phyloP scores from a whole-genome alignment of 768 basidiomycete species.

The Collybia sp. region DNA sequence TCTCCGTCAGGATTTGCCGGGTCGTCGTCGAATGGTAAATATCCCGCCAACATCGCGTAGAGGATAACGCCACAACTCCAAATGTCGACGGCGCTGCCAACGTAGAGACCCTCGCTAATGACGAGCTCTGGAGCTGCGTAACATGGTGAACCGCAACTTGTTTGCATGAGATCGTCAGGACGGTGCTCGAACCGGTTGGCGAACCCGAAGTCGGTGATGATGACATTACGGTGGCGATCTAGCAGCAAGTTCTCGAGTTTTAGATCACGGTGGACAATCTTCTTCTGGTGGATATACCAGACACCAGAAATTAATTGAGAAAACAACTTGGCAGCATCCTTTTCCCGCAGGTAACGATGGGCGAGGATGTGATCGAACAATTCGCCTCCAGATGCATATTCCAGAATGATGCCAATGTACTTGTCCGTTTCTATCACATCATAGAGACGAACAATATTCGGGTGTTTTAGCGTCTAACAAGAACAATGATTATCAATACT shows the following conservation, averaged over 20 bases:
- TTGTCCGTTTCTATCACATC: conserved; percentile 99
- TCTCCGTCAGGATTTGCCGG: conserved; percentile 98
- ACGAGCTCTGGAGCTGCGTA: conserved; percentile 98
- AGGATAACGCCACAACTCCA: conserved; percentile 96
- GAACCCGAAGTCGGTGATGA: conserved; percentile 99
- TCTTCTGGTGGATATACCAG: conserved; percentile 98
- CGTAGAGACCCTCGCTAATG: conserved; percentile 94
- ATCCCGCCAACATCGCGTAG: conserved; percentile 95
- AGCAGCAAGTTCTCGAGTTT: conserved; percentile 98
- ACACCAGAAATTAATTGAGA: conserved; percentile 98
- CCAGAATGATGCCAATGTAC: conserved; percentile 98
- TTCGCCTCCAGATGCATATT: conserved; percentile 97
- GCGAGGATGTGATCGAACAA: conserved; percentile 99
- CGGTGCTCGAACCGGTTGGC: conserved; percentile 96
- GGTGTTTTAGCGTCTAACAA: conserved; percentile 89
- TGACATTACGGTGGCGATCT: conserved; percentile 95
- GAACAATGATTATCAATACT: conserved; percentile 11
- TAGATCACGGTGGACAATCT: conserved; percentile 98
- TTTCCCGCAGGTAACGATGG: conserved; percentile 92
- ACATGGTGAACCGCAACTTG: conserved; percentile 94
- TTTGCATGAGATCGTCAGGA: conserved; percentile 95
- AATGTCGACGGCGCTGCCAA: conserved; percentile 96
- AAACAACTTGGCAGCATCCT: conserved; percentile 92
- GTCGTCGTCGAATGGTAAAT: conserved; percentile 99
- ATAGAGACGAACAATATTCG: conserved; percentile 96